Base-by-base conservation (phyloP, 2,329 filamentous ascomycete genomes). In the Trichoderma sp. region DNA sequence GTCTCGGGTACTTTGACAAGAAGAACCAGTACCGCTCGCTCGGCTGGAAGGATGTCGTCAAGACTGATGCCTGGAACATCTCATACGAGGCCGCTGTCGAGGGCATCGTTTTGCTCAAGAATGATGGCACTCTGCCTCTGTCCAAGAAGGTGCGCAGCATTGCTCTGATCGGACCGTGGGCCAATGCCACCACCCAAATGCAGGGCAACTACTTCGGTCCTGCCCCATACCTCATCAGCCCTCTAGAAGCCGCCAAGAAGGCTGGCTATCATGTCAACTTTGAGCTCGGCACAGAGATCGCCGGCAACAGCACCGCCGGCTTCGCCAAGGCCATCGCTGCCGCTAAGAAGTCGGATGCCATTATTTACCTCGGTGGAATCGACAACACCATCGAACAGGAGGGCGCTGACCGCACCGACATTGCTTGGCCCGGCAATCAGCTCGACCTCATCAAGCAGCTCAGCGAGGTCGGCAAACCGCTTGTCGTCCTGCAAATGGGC, bases 61-160 rank as follows among this genome's bases (percentile, higher is more conserved):
- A 65, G 50, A 64, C 57, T 3, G 57, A 57, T 21, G 45, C 50
- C 7, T 48, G 43, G 52, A 60, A 65, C 44, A 61, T 64, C 2
- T 52, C 56, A 0, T 67, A 65, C 19, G 63, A 83, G 68, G 77
- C 89, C 39, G 83, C 84, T n/a, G 79, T 85, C 66, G 83, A 88
- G 68, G 81, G 83, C 19, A 85, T 85, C 39, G 84, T 88, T 1
- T 72, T 86, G 3, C 74, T 86, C 45, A 85, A 84, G 74, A 94
- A 93, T 65, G 82, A 82, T 26, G 82, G 85, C 60, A 79, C 86
- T 2, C 75, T 86, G n/a, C 83, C 83, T 3, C 71, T 86, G 21
- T 60, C 63, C n/a, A 60, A 59, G n/a, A 60, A 65, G 24, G 56
- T 65, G 21, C 48, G 41, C 41, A 65, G 56, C 47, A 39, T 65